Conservation (phyloP, 2,329 filamentous ascomycete species). For the Sclerotinia borealis region DNA sequence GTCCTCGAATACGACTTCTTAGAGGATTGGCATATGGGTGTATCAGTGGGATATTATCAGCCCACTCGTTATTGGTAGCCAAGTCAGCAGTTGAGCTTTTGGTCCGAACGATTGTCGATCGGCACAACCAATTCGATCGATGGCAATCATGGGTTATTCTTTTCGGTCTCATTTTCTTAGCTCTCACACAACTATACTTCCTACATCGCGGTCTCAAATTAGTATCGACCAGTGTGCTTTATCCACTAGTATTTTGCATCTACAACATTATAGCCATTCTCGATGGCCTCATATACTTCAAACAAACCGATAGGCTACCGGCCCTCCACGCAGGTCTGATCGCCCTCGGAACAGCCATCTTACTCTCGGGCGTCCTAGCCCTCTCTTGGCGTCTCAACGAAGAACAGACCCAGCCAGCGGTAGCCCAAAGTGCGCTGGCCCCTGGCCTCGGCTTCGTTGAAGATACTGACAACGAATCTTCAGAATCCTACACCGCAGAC, state of each 20-base stretch:
- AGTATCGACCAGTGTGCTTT: constrained; percentile 90
- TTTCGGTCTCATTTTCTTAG: constrained; percentile 70
- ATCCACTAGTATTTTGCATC: constrained; percentile 95
- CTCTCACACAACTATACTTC: constrained; percentile 89
- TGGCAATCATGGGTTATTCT: constrained; percentile 96
- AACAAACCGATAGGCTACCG: constrained; percentile 75
- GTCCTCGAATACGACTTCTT: constrained; percentile 63
- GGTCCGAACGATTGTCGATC: constrained; percentile 77
- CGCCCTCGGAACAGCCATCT: constrained; percentile 75
- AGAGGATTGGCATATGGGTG: constrained; percentile 84
- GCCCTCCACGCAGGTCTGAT: constrained; percentile 74
- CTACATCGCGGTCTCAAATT: constrained; percentile 90
- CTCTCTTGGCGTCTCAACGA: constrained; percentile 91
- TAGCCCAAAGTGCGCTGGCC: constrained; percentile 63
- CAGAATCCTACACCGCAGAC: constrained; percentile 41
- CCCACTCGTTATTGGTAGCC: constrained; percentile 85
- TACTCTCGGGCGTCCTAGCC: constrained; percentile 82
- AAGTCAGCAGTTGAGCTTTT: constrained; percentile 95
- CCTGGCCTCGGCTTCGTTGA: constrained; percentile 80
- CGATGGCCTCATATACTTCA: constrained; percentile 95
- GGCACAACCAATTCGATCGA: constrained; percentile 86
- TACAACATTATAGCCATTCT: constrained; percentile 99
- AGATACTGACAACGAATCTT: constrained; percentile 52
- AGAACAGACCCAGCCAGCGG: constrained; percentile 56
- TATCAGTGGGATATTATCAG: constrained; percentile 87